Percentiles rank a stretch among this genome's conserved stretches.
Conservation (phyloP, 1,284 basidiomycete species). For the Papiliotrema laurentii region DNA sequence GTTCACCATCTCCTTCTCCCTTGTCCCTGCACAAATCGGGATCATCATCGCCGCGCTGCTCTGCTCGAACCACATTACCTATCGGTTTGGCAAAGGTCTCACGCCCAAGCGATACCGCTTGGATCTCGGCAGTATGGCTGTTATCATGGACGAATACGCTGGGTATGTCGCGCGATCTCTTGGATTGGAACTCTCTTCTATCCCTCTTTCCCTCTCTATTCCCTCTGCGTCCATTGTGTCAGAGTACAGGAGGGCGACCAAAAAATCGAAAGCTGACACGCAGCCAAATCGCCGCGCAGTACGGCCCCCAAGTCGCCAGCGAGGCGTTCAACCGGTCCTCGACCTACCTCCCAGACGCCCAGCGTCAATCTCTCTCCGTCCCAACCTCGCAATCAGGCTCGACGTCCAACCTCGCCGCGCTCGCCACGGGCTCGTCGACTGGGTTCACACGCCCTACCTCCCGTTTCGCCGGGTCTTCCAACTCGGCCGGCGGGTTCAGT, state of each 20-base stretch:
- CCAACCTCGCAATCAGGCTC: constrained; percentile 11
- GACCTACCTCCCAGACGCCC: constrained; percentile 3
- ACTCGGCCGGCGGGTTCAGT: neutral
- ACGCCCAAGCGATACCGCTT: constrained; percentile 67
- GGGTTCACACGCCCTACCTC: constrained; percentile 2
- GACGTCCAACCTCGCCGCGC: constrained; percentile 5
- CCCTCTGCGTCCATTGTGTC: too few species aligned
- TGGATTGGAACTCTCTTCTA: too few species aligned
- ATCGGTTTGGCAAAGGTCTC: constrained; percentile 71
- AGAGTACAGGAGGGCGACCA: too few species aligned
- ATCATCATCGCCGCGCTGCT: constrained; percentile 62
- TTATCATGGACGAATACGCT: constrained; percentile 68
- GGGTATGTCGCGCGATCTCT: constrained; percentile 49
- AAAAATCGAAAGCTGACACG: neutral
- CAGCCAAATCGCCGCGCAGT: constrained; percentile 47
- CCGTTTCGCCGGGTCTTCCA: neutral
- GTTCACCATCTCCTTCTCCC: constrained; percentile 60
- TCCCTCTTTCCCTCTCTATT: too few species aligned
- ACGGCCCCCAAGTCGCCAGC: constrained; percentile 42
- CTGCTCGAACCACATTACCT: constrained; percentile 69
- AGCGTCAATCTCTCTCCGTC: constrained; percentile 6
- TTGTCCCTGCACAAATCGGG: constrained; percentile 61
- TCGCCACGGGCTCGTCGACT: neutral
- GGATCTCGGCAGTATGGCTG: constrained; percentile 60
- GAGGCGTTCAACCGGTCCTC: constrained; percentile 41